Evolutionary conservation across 1,139 yeast species (phyloP).

Genomic region (Sugiyamaella japonica): DNA sequence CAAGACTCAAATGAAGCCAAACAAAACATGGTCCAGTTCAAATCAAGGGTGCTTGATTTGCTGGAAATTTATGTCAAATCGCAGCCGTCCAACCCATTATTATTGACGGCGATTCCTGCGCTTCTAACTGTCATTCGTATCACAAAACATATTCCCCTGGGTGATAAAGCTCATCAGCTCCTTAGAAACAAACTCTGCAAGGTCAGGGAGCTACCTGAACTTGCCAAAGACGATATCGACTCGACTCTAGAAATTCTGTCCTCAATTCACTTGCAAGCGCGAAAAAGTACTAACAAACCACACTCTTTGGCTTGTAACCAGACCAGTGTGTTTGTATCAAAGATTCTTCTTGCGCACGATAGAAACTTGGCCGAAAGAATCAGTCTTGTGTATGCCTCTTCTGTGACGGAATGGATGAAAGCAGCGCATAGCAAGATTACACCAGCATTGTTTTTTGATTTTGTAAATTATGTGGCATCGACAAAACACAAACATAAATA

Average conservation of each 20-base stretch:
- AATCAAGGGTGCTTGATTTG: slow-evolving; percentile 74
- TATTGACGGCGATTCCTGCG: slow-evolving; percentile 55
- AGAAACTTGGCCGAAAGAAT: slow-evolving; percentile 37
- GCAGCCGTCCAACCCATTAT: slow-evolving; percentile 47
- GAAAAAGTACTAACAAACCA: slow-evolving; percentile 50
- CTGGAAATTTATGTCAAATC: slow-evolving; percentile 59
- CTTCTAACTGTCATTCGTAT: slow-evolving; percentile 59
- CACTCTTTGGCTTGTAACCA: slow-evolving; percentile 60
- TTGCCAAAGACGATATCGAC: slow-evolving; percentile 25
- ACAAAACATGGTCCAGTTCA: slow-evolving; percentile 76
- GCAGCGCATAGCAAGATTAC: slow-evolving; percentile 51
- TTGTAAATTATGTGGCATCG: slow-evolving; percentile 74
- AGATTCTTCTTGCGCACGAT: slow-evolving; percentile 46
- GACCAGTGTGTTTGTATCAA: slow-evolving; percentile 61
- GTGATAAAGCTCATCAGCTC: slow-evolving; percentile 72
- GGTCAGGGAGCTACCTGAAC: slow-evolving; percentile 38
- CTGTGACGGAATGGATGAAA: slow-evolving; percentile 63
- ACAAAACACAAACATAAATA: slow-evolving; percentile 34
- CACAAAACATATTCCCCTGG: slow-evolving; percentile 68
- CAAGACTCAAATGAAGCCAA: slow-evolving; percentile 66
- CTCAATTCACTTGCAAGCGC: slow-evolving; percentile 43
- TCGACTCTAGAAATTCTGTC: slow-evolving; percentile 27
- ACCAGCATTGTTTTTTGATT: slow-evolving; percentile 69
- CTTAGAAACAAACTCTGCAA: slow-evolving; percentile 66
- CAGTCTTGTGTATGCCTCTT: slow-evolving; percentile 55